Evolutionary conservation across 1,284 basidiomycete species (phyloP).

Genomic region (Boletus holoroseus): DNA sequence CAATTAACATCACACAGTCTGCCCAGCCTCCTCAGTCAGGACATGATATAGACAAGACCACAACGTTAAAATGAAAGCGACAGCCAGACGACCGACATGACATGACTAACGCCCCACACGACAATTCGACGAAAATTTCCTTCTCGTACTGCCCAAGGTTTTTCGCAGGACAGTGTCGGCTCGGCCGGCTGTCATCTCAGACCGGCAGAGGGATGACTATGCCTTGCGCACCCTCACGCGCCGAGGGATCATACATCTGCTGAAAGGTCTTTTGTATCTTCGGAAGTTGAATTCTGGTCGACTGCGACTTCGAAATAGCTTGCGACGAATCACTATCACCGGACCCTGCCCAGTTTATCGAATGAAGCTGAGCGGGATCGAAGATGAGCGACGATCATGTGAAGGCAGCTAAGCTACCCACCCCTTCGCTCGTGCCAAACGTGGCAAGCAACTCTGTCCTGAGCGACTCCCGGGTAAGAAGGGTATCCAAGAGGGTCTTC

Average conservation of each 20-base stretch:
- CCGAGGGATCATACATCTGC: neutral
- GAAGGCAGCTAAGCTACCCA: neutral
- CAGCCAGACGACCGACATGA: too few relatives aligned
- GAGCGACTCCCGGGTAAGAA: slow-evolving; percentile 14
- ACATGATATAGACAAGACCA: too few relatives aligned
- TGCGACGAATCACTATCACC: neutral
- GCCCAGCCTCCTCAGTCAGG: too few relatives aligned
- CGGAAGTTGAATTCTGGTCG: neutral
- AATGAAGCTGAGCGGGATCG: too few relatives aligned
- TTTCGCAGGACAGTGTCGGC: neutral
- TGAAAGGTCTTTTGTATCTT: neutral
- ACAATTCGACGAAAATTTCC: neutral
- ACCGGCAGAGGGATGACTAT: neutral
- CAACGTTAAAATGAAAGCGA: too few relatives aligned
- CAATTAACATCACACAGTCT: neutral
- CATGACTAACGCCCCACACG: neutral
- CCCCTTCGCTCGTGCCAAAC: neutral
- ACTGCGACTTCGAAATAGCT: too few relatives aligned
- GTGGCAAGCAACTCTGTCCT: slow-evolving; percentile 5
- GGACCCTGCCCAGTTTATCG: too few relatives aligned
- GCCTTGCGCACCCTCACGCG: neutral
- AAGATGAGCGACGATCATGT: neutral
- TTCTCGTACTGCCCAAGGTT: neutral
- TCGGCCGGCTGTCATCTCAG: neutral
- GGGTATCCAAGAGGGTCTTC: slow-evolving; percentile 18